Evolutionary conservation across 805 yeast species (phyloP).

Genomic region (Candida piceae): DNA sequence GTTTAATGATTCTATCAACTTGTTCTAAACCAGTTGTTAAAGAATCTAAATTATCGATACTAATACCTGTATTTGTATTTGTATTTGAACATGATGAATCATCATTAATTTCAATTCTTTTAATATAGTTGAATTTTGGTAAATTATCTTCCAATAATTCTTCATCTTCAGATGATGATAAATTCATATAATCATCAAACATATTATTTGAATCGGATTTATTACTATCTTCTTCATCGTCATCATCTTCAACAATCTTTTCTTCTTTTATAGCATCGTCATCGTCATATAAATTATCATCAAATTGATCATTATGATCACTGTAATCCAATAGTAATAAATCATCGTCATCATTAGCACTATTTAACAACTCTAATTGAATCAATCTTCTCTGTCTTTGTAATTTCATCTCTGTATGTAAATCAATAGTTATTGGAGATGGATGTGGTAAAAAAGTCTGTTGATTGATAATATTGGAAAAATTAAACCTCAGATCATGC

Average conservation of each 20-base stretch:
- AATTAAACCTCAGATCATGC: constrained; percentile 20
- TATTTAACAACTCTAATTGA: constrained; percentile 22
- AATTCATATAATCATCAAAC: constrained; percentile 18
- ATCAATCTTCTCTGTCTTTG: constrained; percentile 28
- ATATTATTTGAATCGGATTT: constrained; percentile 7
- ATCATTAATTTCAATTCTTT: constrained; percentile 7
- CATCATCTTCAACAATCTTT: constrained; percentile 10
- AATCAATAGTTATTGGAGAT: constrained; percentile 19
- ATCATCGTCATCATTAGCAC: too few species aligned
- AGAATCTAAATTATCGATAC: constrained; percentile 14
- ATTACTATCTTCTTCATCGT: constrained; percentile 2
- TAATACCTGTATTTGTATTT: too few species aligned
- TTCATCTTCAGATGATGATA: constrained; percentile 24
- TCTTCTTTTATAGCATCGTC: too few species aligned
- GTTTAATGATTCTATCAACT: constrained; percentile 26
- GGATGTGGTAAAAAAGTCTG: constrained; percentile 23
- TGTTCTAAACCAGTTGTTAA: constrained; percentile 26
- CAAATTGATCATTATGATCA: too few species aligned
- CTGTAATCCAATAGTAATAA: too few species aligned
- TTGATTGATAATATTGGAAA: constrained; percentile 23
- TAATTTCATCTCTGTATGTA: constrained; percentile 26
- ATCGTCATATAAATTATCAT: too few species aligned
- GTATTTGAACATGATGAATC: constrained; percentile 2
- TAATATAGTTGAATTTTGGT: constrained; percentile 9
- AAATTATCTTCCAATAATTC: constrained; percentile 13